phyloP scores from a whole-genome alignment of 768 basidiomycete genomes.

The Glaciozyma martinii region DNA sequence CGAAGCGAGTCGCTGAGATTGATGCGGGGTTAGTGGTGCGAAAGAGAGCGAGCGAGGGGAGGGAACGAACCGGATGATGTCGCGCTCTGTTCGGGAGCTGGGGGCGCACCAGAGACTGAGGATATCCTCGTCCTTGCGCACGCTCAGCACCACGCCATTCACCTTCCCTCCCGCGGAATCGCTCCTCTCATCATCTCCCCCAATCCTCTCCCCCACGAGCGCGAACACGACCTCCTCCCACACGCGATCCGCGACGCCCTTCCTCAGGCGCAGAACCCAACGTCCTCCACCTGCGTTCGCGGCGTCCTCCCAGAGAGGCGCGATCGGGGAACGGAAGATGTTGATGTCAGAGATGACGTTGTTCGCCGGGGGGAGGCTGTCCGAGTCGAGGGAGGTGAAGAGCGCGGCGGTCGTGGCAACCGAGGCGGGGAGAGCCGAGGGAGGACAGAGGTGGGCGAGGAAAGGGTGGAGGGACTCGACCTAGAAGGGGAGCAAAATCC shows the following conservation, averaged over 20 bases:
- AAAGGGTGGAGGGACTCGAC: conserved; percentile 94
- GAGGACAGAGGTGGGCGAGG: conserved; percentile 80
- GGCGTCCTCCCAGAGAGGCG: conserved; percentile 94
- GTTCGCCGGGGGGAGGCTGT: conserved; percentile 6
- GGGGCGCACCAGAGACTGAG: conserved; percentile 84
- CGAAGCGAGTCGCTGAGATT: conserved; percentile 22
- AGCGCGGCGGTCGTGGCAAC: conserved; percentile 12
- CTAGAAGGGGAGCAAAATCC: conserved; percentile 40
- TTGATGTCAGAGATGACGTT: conserved; percentile 61
- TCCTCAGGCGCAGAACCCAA: conserved; percentile 87
- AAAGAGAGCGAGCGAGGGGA: background rate
- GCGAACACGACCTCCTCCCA: conserved; percentile 64
- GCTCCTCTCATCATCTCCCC: conserved; percentile 51
- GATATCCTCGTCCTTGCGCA: conserved; percentile 87
- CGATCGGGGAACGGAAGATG: conserved; percentile 75
- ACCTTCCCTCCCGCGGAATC: conserved; percentile 62
- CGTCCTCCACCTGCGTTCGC: conserved; percentile 79
- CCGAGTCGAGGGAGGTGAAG: conserved; percentile 13
- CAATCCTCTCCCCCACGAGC: conserved; percentile 25
- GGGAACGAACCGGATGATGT: conserved; percentile 64
- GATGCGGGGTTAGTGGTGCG: background rate
- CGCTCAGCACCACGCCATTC: conserved; percentile 90
- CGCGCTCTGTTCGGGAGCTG: conserved; percentile 63
- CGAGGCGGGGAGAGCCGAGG: conserved; percentile 67
- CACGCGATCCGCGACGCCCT: conserved; percentile 78